Base-by-base conservation (phyloP, 331 rosid genomes). In the Malus hybrid region DNA sequence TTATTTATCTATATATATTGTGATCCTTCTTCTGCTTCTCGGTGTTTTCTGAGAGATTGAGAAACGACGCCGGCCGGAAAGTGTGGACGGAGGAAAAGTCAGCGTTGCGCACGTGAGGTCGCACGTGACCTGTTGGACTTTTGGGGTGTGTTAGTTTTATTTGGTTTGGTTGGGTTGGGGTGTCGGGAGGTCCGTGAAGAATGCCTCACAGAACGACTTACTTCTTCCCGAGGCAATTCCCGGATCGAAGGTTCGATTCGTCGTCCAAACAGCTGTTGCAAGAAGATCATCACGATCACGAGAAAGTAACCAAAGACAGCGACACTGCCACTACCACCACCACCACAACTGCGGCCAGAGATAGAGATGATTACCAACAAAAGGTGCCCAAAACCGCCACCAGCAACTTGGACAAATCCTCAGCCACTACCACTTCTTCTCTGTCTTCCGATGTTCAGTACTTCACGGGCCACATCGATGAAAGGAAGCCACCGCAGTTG, bases 121-220 rank as follows among this genome's bases (percentile, higher is more conserved):
- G 61, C 34, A 50, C 32, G 7, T 8, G 39, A 52, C 5, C 2
- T 3, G 27, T 7, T 3, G 12, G 60, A 2, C 34, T 31, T 50
- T 29, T 8, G 76, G 69, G 67, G 29, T 71, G 9, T 20, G 11
- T 9, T 39, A 39, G 46, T 9, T 39, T 39, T 39, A 39, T 39
- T 10, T 39, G 46, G 46, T 39, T 39, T 39, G 46, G 32, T 24
- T 24, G 24, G 24, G 13, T 39, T 39, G 59, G 59, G 59, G 8
- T 16, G 16, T 29, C 42, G 56, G 54, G 76, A 76, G 69, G 75
- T 85, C 77, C 80, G 88, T 85, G 85, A 72, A 70, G 74, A 85
- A 94, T 94, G 99, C 99, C 99, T 74, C 99, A 94, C 78, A 90
- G 92, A 81, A 76, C 97, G 72, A 94, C 99, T 57, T 94, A 94